phyloP scores from a whole-genome alignment of 2,329 filamentous ascomycete species.

The Cyanodermella asteris region DNA sequence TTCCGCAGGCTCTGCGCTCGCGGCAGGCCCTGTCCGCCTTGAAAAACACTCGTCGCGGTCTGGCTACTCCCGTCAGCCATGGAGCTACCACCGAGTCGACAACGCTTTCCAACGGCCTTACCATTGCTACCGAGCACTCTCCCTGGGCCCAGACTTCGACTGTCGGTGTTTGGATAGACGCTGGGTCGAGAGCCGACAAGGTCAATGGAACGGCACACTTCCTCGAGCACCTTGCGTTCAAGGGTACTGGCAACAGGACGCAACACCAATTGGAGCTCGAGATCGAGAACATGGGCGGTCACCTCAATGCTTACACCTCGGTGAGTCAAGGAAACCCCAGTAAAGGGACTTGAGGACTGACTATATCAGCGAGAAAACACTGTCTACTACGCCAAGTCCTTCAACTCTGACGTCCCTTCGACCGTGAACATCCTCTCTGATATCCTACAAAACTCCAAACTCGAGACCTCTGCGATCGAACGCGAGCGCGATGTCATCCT shows the following conservation, averaged over 20 bases:
- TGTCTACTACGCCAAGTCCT: constrained; percentile 98
- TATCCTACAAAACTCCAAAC: constrained; percentile 98
- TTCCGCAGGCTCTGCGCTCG: constrained; percentile 73
- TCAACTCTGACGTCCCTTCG: constrained; percentile 92
- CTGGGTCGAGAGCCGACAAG: constrained; percentile 87
- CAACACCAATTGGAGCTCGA: constrained; percentile 97
- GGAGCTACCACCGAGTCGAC: constrained; percentile 83
- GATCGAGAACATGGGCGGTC: constrained; percentile 99
- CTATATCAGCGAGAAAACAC: constrained; percentile 72
- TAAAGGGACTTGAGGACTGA: constrained; percentile 5
- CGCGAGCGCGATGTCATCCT: constrained; percentile 97
- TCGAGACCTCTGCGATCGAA: constrained; percentile 81
- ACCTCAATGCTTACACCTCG: constrained; percentile 98
- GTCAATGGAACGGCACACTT: constrained; percentile 99
- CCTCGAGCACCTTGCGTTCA: constrained; percentile 98
- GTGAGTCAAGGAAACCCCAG: constrained; percentile 31
- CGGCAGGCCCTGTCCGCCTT: constrained; percentile 64
- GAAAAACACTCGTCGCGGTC: constrained; percentile 58
- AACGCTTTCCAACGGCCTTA: constrained; percentile 92
- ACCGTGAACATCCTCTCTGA: constrained; percentile 97
- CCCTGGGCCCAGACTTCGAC: constrained; percentile 97
- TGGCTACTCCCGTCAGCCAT: constrained; percentile 57
- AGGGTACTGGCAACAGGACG: constrained; percentile 86
- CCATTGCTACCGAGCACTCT: constrained; percentile 92
- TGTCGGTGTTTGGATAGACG: constrained; percentile 98